Evolutionary conservation across 2,329 filamentous ascomycete genomes (phyloP), one percentile per base, ranked within the genome.

Genomic region (Ceratocystis papillata): DNA sequence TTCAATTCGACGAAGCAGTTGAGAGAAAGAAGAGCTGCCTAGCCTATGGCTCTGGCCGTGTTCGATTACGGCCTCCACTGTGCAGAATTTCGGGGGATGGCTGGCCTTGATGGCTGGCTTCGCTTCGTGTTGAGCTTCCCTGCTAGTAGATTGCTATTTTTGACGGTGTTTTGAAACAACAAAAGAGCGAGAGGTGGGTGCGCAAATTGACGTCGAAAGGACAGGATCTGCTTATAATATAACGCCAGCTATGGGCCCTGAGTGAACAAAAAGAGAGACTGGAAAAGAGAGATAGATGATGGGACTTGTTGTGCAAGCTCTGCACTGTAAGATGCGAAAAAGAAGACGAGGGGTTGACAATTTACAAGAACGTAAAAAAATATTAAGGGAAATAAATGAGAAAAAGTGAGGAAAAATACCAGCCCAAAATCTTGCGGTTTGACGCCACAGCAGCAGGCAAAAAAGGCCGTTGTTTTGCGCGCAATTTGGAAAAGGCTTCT

Each of bases 31-130:
- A 64, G 50, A 64, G 22, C 57, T 62, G 41, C 63, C 50, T 50
- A 37, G 37, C 45, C 63, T 37, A 55, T 63, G 66, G 53, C 62
- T 30, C 28, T 64, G 61, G 59, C 46, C 48, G 46, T 25, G 50
- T 67, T 67, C 62, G 48, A 61, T 60, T 60, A 41, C 48, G 53
- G 45, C 44, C 65, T 67, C 65, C 65, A 67, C 65, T 44, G 65
- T 67, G 65, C 44, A 28, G 45, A 37, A 44, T 50, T 50, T 65
- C 50, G 48, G 45, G 30, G 48, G 30, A 33, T 37, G 55, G 55
- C 25, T 59, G 55, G 55, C 28, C 28, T 33, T 28, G 55, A 28
- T 59, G 28, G 28, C 55, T 17, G 55, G 15, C 55, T 59, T 30
- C 55, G 55, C 55, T 59, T 59, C 55, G 28, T 59, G 55, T 37